Conservation (phyloP, 2,329 filamentous ascomycete genomes). For the Colletotrichum sp. region DNA sequence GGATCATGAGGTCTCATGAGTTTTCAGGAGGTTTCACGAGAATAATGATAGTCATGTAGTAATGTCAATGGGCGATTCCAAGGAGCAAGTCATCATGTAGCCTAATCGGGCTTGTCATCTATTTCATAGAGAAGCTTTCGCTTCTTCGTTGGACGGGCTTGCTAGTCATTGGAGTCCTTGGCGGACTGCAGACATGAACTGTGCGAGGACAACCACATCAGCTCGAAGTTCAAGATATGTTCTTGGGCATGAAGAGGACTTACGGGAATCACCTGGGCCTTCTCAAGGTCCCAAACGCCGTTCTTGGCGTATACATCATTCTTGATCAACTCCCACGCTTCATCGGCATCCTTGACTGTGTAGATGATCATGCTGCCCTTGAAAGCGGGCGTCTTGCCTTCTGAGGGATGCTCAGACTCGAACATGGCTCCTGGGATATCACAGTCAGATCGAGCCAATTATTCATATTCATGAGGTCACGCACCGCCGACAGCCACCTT, state of each 20-base stretch:
- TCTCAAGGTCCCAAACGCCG: constrained; percentile 28
- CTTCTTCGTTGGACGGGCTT: not conserved
- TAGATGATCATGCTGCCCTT: constrained; percentile 15
- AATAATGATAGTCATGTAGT: not conserved
- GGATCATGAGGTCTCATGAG: not conserved
- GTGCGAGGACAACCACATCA: not conserved
- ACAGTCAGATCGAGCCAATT: not conserved
- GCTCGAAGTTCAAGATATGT: not conserved
- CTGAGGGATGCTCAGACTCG: constrained; percentile 1
- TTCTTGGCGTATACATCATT: constrained; percentile 25
- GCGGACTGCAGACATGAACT: constrained; percentile 7
- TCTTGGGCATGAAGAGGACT: not conserved
- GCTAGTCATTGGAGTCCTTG: not conserved
- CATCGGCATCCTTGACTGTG: constrained; percentile 2
- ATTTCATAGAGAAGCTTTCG: not conserved
- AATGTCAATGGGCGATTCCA: not conserved
- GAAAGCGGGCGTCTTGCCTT: constrained; percentile 1
- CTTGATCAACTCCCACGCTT: constrained; percentile 24
- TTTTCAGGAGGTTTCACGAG: not conserved
- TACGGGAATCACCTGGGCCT: constrained; percentile 26
- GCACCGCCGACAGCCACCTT: constrained; percentile 21
- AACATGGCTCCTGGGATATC: constrained; percentile 3
- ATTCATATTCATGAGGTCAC: not conserved
- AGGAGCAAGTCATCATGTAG: not conserved
- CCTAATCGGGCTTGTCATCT: not conserved